Evolutionary conservation across 768 basidiomycete species (phyloP).

Genomic region (Mycena polygramma): DNA sequence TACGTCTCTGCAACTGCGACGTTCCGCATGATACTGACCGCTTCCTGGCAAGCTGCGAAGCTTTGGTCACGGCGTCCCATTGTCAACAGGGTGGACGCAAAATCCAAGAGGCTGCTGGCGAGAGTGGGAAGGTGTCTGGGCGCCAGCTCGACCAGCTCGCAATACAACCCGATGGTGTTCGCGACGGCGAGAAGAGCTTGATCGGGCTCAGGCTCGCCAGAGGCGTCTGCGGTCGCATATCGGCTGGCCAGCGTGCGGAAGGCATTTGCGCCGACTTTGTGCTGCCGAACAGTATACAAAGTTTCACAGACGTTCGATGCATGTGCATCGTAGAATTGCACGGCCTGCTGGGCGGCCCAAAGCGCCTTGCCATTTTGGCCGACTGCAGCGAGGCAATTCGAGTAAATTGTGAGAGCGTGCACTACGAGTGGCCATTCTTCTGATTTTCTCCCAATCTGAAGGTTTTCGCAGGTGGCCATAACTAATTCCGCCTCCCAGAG

Average conservation of each 20-base stretch:
- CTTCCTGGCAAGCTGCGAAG: background rate
- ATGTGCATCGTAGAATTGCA: background rate
- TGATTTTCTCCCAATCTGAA: too few relatives aligned
- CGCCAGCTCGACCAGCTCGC: slow-evolving; percentile 1
- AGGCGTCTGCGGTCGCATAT: background rate
- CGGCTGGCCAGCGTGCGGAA: background rate
- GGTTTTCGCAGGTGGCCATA: background rate
- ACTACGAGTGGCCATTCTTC: background rate
- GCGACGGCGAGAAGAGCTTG: slow-evolving; percentile 3
- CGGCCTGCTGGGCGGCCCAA: background rate
- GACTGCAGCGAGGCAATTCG: slow-evolving; percentile 13
- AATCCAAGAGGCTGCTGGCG: slow-evolving; percentile 4
- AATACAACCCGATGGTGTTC: background rate
- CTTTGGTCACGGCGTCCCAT: background rate
- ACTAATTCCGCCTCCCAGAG: background rate
- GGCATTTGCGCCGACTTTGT: background rate
- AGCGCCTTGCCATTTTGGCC: background rate
- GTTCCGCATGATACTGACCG: background rate
- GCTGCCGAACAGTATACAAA: background rate
- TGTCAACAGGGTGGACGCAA: background rate
- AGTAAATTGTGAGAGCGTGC: slow-evolving; percentile 4
- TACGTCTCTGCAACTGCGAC: too few relatives aligned
- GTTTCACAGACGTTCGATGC: background rate
- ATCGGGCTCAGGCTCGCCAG: too few relatives aligned
- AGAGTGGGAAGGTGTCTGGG: background rate